Base-by-base conservation (phyloP, 768 basidiomycete genomes). In the Lactarius trivialis region DNA sequence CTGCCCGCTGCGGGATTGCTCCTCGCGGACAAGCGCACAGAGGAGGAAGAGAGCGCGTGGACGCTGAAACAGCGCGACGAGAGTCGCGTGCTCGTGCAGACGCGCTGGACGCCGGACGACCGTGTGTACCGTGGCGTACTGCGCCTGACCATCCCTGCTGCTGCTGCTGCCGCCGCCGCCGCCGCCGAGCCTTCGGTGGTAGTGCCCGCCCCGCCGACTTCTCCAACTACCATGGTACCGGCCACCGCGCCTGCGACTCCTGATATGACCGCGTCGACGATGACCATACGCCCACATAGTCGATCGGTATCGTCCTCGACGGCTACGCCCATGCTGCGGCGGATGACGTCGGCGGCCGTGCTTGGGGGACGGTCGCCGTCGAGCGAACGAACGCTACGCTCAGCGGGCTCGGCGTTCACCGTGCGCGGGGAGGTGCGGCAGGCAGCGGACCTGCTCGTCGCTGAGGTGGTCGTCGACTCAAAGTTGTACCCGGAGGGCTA, bases 401-500 rank as follows among this genome's bases (percentile, higher is more conserved):
- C 72, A 2, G 71, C 81, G 11, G 78, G 82, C 4, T 83, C 85
- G 9, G 82, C 81, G 33, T 87, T 89, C 68, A 85, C 82, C 3
- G 60, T 78, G 51, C 84, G 83, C 54, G 84, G 84, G 43, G 85
- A 85, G 68, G 78, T 86, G 60, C 79, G 78, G 59, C 77, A 79
- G 49, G 74, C 78, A n/a, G 79, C 80, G 56, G 91, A 96, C 71
- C 73, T 93, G 51, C 73, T 93, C 21, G 82, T 93, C 19, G 82
- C 82, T 2, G 93, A 96, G 73, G 70, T 93, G 33, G 81, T 93
- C 30, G 79, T 93, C 30, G 91, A 94, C 73, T 85, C 89, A 58
- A 88, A 87, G 71, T 76, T 90, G 61, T 93, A 89, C 73, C 83
- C 87, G 0, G 79, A 81, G 45, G 91, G 91, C n/a, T 93, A 91